A percentile compares a stretch with the other conserved stretches of the same genome.
Conservation (phyloP, 2,329 filamentous ascomycete genomes). For the Pseudocercospora pini-densiflorae region DNA sequence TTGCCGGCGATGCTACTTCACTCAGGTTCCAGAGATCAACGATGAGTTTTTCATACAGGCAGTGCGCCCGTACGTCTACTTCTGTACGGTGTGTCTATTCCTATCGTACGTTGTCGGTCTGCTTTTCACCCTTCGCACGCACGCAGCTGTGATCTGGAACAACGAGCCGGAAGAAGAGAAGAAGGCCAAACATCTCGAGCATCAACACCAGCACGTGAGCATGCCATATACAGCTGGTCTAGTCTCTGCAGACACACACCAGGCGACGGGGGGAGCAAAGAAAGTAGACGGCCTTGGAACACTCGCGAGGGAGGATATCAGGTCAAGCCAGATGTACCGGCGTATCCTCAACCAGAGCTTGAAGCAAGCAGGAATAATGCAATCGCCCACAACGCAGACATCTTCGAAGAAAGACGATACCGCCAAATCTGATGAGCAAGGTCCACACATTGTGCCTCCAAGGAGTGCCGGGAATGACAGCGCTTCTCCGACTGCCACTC, state of each 20-base stretch:
- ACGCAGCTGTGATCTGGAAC: slow-evolving; percentile 97
- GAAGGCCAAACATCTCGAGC: slow-evolving; percentile 34
- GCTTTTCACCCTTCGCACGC: slow-evolving; percentile 93
- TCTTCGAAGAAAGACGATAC: slow-evolving; percentile 14
- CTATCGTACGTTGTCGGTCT: slow-evolving; percentile 91
- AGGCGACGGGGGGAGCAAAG: not conserved
- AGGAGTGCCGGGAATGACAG: slow-evolving; percentile 59
- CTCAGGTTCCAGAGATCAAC: slow-evolving; percentile 79
- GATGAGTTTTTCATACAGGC: slow-evolving; percentile 90
- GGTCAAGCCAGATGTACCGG: slow-evolving; percentile 89
- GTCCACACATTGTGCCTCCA: slow-evolving; percentile 77
- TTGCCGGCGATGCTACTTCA: slow-evolving; percentile 92
- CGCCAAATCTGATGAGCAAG: slow-evolving; percentile 44
- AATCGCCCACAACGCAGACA: slow-evolving; percentile 53
- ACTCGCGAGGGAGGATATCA: slow-evolving; percentile 66
- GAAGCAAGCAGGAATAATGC: slow-evolving; percentile 74
- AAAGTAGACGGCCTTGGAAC: slow-evolving; percentile 26
- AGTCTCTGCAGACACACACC: slow-evolving; percentile 18
- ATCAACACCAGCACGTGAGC: slow-evolving; percentile 23
- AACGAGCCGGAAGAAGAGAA: slow-evolving; percentile 66
- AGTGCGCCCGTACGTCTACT: slow-evolving; percentile 91
- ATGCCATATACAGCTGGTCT: slow-evolving; percentile 27
- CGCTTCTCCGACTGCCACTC: slow-evolving; percentile 44
- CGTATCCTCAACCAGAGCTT: slow-evolving; percentile 89
- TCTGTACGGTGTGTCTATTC: slow-evolving; percentile 83